Evolutionary conservation across 257 asterid genomes (phyloP), one percentile per base, ranked within the genome.

Genomic region (Echites panduratus): DNA sequence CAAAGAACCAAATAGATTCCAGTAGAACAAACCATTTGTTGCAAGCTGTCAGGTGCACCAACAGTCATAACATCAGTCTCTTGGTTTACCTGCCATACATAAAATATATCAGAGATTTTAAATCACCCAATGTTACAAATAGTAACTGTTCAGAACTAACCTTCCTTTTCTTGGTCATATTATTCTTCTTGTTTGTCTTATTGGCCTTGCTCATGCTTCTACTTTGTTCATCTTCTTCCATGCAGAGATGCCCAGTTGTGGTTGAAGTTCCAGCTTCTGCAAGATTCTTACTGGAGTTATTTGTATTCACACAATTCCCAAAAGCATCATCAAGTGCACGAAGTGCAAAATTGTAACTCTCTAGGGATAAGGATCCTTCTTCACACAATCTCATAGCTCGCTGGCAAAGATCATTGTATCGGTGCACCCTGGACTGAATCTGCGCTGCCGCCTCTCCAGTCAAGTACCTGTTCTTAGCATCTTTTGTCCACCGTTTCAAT

Each of bases 351-450:
- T 64, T 78, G 67, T 87, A 88, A 75, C 93, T 89, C 79, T 94
- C 99, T 73, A 85, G 90, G n/a, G 96, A 94, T 66, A 91, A 82
- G 1, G 98, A 94, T 58, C 97, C 97, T 90, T 91, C 99, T 84
- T 94, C 99, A 27, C 90, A 78, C 86, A 94, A 80, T 80, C 81
- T 88, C 75, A 91, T 80, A 52, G 97, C 96, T 77, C 89, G 87
- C 63, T 83, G 87, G 66, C 89, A 94, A 73, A 94, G 85, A 70
- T 88, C 91, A 80, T 90, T 91, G 81, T 88, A 90, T 59, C 98
- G 78, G 54, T 87, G 95, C 73, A 94, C 73, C 87, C 98, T 89
- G 5, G 96, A 87, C 76, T 87, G 99, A 73, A 81, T 81, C 76
- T 76, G 89, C 32, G 88, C 96, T 73, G 88, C 75, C 75, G 89